phyloP scores from a whole-genome alignment of 139 green algal species.

The Pseudopediastrum boryanum region DNA sequence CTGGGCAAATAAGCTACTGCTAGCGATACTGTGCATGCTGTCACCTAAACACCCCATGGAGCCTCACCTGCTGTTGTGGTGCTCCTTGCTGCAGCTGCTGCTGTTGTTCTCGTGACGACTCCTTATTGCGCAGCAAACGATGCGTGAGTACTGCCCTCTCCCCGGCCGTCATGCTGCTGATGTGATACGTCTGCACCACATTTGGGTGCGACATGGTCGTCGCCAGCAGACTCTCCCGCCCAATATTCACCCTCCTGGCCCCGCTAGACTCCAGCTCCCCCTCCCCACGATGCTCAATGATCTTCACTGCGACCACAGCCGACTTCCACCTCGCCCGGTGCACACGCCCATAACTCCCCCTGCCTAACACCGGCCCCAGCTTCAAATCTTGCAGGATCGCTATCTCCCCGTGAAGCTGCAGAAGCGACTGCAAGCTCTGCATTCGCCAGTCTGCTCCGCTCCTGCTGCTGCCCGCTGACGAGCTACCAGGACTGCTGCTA shows the following conservation, averaged over 20 bases:
- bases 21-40: no score
- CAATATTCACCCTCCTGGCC: conserved; percentile 17
- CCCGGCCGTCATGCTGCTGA: conserved; percentile 21
- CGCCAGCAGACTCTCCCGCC: conserved; percentile 16
- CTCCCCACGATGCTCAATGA: conserved; percentile 28
- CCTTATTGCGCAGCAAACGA: no score
- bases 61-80: no score
- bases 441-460: not conserved
- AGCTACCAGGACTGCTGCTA: conserved; percentile 9
- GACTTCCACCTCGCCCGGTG: conserved; percentile 26
- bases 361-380: conserved; percentile 30
- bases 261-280: conserved; percentile 7
- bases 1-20: no score
- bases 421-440: not conserved
- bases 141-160: conserved; percentile 13
- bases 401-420: conserved; percentile 2
- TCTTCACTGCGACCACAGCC: conserved; percentile 26
- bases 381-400: conserved; percentile 23
- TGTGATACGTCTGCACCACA: conserved; percentile 36
- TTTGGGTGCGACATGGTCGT: conserved; percentile 31
- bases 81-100: no score
- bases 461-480: not conserved
- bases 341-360: conserved; percentile 32
- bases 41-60: no score
- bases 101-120: no score